Evolutionary conservation across 2,329 filamentous ascomycete genomes (phyloP).

Genomic region (Phyllosticta ampelicida): DNA sequence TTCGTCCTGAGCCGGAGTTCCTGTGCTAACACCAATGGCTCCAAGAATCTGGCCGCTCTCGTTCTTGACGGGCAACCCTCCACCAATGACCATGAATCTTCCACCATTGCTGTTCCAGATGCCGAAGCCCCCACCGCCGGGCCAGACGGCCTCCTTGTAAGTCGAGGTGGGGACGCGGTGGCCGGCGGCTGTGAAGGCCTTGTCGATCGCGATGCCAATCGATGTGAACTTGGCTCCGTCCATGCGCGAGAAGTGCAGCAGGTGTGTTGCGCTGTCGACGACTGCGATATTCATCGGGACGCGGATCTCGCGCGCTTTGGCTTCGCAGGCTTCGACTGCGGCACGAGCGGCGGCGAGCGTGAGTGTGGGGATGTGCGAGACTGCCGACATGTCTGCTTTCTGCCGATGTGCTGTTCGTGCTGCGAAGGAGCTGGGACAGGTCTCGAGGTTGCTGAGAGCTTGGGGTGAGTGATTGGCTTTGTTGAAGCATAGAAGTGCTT

Average conservation of each 20-base stretch:
- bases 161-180: slow-evolving; percentile 41
- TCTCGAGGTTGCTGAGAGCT: background rate
- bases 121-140: slow-evolving; percentile 42
- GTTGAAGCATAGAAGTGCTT: background rate
- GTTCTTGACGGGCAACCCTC: slow-evolving; percentile 41
- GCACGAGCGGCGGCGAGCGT: slow-evolving; percentile 27
- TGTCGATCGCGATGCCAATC: slow-evolving; percentile 54
- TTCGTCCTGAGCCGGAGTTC: slow-evolving; percentile 44
- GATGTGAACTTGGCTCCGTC: slow-evolving; percentile 41
- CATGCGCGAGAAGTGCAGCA: slow-evolving; percentile 39
- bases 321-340: slow-evolving; percentile 26
- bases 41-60: slow-evolving; percentile 40
- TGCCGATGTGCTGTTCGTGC: background rate
- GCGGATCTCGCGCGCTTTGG: slow-evolving; percentile 25
- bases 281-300: slow-evolving; percentile 41
- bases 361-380: slow-evolving; percentile 21
- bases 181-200: slow-evolving; percentile 47
- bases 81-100: slow-evolving; percentile 43
- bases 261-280: slow-evolving; percentile 35
- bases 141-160: slow-evolving; percentile 44
- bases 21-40: slow-evolving; percentile 45
- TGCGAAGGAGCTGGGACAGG: background rate
- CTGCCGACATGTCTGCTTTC: slow-evolving; percentile 13
- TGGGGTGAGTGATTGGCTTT: background rate
- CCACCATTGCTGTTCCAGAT: slow-evolving; percentile 44